Evolutionary conservation across 2,329 filamentous ascomycete genomes (phyloP), one percentile per base, ranked within the genome.

Genomic region (Endothia cerciana): DNA sequence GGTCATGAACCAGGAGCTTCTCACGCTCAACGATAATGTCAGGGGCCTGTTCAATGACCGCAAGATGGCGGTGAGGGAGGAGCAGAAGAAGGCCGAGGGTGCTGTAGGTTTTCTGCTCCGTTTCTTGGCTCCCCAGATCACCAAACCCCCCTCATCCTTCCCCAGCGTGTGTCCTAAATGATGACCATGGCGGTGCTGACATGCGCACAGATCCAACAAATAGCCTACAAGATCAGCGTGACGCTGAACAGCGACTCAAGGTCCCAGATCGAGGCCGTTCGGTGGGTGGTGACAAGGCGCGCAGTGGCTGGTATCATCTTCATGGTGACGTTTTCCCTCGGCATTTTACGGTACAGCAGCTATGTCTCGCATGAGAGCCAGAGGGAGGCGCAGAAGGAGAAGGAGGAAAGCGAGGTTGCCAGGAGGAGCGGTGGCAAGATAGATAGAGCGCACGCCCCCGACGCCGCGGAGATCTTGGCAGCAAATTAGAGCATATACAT

Each of bases 201-300:
- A 25, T 15, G 4, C 33, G 13, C 28, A 30, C 73, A 92, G 84
- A 94, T 97, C 69, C 94, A 97, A 82, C 91, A 97, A 80, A 85
- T 98, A 71, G 97, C 94, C 78, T 97, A 98, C 79, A 95, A 97
- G 76, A 98, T 99, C 77, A 96, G 92, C 28, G 93, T 97, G 40
- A 85, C 87, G 49, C 85, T 99, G 53, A 96, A 93, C 76, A 95
- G 92, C 69, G 95, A 98, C 77, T 89, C 91, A 58, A 94, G 94
- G 76, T 94, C 91, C 4, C 92, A 97, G 72, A 94, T 98, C 59
- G 95, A 99, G 77, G 91, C 90, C 1, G 81, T 99, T 59, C 85
- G 95, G 67, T 98, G 95, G 95, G 89, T 97, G 49, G 79, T 89
- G 69, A 92, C 89, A 68, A 81, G 86, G 63, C 81, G 87, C 61